Conservation (phyloP, 1,284 basidiomycete genomes). For the Gomphus sp. region DNA sequence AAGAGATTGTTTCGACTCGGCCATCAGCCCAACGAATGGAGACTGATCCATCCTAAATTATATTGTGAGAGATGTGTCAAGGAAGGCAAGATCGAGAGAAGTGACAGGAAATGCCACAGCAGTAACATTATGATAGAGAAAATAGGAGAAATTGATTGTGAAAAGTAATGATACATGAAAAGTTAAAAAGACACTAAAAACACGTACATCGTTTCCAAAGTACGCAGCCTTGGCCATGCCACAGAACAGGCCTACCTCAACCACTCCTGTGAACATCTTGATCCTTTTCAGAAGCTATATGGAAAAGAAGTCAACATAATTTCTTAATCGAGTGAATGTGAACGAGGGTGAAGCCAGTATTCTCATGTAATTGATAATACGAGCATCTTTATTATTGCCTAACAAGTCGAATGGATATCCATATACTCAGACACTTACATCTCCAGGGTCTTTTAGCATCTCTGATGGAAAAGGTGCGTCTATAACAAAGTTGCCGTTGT, state of each 20-base stretch:
- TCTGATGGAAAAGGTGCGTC: constrained; percentile 79
- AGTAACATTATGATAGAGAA: not conserved
- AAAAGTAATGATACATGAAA: not conserved
- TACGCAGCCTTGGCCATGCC: constrained; percentile 92
- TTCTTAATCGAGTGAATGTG: not conserved
- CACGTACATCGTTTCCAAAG: constrained; percentile 82
- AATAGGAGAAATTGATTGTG: not conserved
- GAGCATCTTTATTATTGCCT: not conserved
- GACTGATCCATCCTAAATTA: constrained; percentile 8
- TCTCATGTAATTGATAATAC: not conserved
- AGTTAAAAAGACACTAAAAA: constrained; percentile 15
- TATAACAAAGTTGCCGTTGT: constrained; percentile 94
- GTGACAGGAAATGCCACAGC: not conserved
- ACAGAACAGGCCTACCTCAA: constrained; percentile 96
- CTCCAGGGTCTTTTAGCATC: constrained; percentile 60
- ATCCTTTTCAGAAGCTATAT: constrained; percentile 59
- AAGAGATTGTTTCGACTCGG: not conserved
- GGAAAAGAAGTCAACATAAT: not conserved
- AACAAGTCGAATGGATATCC: not conserved
- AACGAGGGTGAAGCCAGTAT: not conserved
- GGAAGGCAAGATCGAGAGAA: not conserved
- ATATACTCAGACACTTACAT: constrained; percentile 33
- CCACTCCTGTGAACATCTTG: constrained; percentile 91
- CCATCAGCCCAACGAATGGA: constrained; percentile 4
- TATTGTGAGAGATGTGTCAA: not conserved